phyloP scores from a whole-genome alignment of 495 filamentous ascomycete species.

The Hypomontagnella monticulosa region DNA sequence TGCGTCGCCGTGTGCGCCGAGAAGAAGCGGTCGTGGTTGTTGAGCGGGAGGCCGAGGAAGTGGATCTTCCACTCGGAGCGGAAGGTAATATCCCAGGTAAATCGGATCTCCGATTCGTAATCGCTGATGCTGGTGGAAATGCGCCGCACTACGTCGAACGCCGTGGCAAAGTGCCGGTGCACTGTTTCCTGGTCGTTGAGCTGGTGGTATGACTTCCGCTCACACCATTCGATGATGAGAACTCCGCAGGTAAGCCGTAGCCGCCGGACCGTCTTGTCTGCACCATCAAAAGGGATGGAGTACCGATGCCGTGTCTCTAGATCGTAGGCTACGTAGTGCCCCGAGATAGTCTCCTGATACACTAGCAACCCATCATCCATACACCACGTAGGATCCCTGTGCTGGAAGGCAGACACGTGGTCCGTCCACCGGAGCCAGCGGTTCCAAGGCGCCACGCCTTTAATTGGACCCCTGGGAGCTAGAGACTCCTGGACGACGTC shows the following conservation, averaged over 20 bases:
- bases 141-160: conserved; percentile 61
- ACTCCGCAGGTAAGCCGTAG: conserved; percentile 65
- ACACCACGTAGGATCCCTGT: conserved; percentile 67
- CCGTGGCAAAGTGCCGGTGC: conserved; percentile 72
- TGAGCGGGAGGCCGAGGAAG: conserved; percentile 68
- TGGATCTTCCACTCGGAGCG: conserved; percentile 78
- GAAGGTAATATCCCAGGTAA: conserved; percentile 59
- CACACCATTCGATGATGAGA: conserved; percentile 74
- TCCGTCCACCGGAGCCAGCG: conserved; percentile 61
- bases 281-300: conserved; percentile 64
- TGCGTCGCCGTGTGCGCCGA: conserved; percentile 69
- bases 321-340: conserved; percentile 63
- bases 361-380: conserved; percentile 65
- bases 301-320: conserved; percentile 55
- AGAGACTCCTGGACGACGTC: conserved; percentile 28
- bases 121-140: background rate
- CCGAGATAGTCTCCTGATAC: conserved; percentile 56
- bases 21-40: conserved; percentile 69
- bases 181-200: conserved; percentile 66
- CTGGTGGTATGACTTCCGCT: conserved; percentile 65
- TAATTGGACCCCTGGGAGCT: conserved; percentile 43
- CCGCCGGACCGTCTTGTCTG: conserved; percentile 65
- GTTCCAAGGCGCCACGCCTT: conserved; percentile 64
- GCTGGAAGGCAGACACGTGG: conserved; percentile 56
- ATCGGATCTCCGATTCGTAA: background rate